Base-by-base conservation (phyloP, 2,329 filamentous ascomycete genomes). In the Trichothecium sympodiale region DNA sequence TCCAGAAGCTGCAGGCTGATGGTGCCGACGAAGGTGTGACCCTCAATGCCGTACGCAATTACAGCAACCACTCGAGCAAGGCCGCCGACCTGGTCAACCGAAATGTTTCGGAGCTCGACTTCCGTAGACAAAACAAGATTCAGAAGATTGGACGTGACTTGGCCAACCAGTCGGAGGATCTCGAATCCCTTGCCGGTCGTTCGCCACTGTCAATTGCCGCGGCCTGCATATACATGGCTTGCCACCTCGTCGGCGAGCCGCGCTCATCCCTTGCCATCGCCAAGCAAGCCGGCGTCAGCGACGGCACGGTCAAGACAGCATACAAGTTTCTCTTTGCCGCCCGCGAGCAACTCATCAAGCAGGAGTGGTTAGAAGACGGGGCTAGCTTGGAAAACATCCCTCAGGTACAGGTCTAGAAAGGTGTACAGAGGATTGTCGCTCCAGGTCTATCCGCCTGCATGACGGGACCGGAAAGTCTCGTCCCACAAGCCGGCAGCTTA, bases 161-260 rank as follows among this genome's bases (percentile, higher is more conserved):
- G 34, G 87, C 88, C 3, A 72, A 81, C 46, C 77, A 81, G 53
- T 85, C 91, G 45, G 80, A 78, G 17, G 73, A 75, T 33, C 78
- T 85, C 41, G 82, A 84, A 40, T 80, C 86, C 37, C 73, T 96
- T 41, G 88, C 89, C 26, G 91, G 91, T 45, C 85, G 91, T 40
- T 96, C 89, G 39, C 91, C 91, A 15, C 69, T 98, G 33, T 95
- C 89, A 2, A 86, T 93, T 41, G 89, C 93, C 6, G 89, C 88
- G 14, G 88, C 91, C 23, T 94, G 87, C 57, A 95, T 98, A 57
- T 98, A 91, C 67, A 91, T 96, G 77, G 83, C 89, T 4, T 87
- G 85, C 20, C 78, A 89, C 51, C 70, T 96, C 27, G 81, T 94
- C 64, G 83, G 80, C 38, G 75, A 91, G 46, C 68, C 77, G 15